Percentiles rank a stretch among this genome's conserved stretches.
phyloP scores from a whole-genome alignment of 768 basidiomycete genomes.

The Tulasnella sp. region DNA sequence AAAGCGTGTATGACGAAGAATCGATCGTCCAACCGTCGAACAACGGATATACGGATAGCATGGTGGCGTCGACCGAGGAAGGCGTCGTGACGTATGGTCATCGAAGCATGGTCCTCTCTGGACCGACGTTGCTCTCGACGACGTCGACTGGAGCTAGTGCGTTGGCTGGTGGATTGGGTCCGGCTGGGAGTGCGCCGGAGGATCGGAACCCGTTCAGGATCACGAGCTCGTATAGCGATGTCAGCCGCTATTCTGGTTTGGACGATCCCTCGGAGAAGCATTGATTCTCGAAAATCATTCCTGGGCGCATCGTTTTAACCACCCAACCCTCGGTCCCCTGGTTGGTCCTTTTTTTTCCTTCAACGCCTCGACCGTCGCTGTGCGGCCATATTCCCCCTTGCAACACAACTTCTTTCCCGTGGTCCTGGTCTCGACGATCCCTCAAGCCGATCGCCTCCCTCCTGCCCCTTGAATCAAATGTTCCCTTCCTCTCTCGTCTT shows the following conservation, averaged over 20 bases:
- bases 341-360: no score
- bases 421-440: no score
- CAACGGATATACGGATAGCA: conserved; percentile 2
- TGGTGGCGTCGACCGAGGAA: not conserved
- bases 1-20: conserved; percentile 5
- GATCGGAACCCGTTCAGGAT: conserved; percentile 19
- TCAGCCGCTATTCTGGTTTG: not conserved
- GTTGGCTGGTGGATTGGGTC: not conserved
- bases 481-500: no score
- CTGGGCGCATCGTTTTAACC: no score
- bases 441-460: no score
- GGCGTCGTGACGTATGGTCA: not conserved
- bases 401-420: no score
- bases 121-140: no score
- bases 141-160: not conserved
- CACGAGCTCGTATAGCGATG: conserved; percentile 8
- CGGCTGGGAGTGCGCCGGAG: not conserved
- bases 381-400: no score
- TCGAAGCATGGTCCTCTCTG: no score
- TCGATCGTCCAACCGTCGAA: not conserved
- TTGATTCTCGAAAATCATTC: not conserved
- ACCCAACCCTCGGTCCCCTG: no score
- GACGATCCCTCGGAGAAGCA: not conserved
- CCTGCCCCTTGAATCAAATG: no score
- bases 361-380: no score